Conservation (phyloP, 768 basidiomycete species). For the Boletus subparvulus region DNA sequence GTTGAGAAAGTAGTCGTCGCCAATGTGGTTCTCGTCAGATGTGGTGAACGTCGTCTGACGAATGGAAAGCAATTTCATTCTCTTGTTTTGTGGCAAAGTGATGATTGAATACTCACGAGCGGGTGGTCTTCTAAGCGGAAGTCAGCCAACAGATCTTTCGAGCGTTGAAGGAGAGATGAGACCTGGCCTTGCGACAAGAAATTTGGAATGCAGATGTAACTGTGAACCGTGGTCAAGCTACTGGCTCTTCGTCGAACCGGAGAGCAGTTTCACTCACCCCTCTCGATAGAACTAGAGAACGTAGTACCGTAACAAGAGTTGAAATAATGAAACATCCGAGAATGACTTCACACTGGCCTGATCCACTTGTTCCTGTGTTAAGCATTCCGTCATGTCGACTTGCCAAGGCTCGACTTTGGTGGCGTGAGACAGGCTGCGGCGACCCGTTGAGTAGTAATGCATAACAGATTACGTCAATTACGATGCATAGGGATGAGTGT, state of each 20-base stretch:
- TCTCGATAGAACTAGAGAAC: conserved; percentile 51
- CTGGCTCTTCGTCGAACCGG: not conserved
- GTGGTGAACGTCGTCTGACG: conserved; percentile 88
- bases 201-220: conserved; percentile 74
- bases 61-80: not conserved
- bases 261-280: conserved; percentile 42
- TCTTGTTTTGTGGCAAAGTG: not conserved
- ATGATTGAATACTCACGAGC: conserved; percentile 46
- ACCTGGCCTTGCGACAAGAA: conserved; percentile 69
- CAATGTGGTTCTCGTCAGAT: conserved; percentile 68
- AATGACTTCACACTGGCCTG: conserved; percentile 40
- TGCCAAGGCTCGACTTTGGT: not conserved
- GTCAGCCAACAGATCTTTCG: conserved; percentile 73
- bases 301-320: not conserved
- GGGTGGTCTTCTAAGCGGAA: conserved; percentile 82
- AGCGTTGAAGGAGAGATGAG: conserved; percentile 59
- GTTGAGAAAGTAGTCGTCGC: conserved; percentile 89
- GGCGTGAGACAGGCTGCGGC: too few relatives aligned
- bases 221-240: conserved; percentile 27
- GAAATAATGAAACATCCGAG: not conserved
- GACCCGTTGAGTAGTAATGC: not conserved
- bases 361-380: conserved; percentile 57
- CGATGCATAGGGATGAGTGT: not conserved
- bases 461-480: conserved; percentile 6
- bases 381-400: conserved; percentile 36